Percentiles rank a stretch among this genome's conserved stretches.
phyloP scores from a whole-genome alignment of 352 stramenopile genomes.

The Phytophthora crassamura region DNA sequence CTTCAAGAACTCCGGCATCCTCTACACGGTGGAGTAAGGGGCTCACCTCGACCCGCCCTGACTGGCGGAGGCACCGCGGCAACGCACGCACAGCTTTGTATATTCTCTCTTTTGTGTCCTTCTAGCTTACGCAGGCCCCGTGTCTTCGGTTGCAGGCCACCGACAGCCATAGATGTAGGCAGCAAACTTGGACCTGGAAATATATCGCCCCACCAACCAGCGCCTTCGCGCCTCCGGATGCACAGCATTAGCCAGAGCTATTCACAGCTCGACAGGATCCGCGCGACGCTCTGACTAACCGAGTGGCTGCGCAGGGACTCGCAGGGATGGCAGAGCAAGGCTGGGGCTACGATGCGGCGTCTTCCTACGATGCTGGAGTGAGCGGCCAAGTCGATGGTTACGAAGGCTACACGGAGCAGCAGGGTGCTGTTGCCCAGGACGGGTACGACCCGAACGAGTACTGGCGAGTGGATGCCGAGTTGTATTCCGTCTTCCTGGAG shows the following conservation, averaged over 20 bases:
- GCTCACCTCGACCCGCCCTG: no score
- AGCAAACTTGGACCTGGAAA: constrained; percentile 22
- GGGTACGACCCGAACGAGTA: constrained; percentile 44
- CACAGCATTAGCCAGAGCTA: background rate
- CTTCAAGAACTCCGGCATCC: constrained; percentile 40
- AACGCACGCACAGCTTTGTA: constrained; percentile 5
- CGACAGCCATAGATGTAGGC: constrained; percentile 14
- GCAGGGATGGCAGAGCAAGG: constrained; percentile 16
- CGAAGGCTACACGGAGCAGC: constrained; percentile 2
- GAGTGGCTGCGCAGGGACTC: background rate
- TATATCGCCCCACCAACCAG: constrained; percentile 11
- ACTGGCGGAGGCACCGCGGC: background rate
- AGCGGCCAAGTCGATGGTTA: background rate
- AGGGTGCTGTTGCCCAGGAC: background rate
- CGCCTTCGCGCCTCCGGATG: background rate
- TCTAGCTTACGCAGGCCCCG: constrained; percentile 1
- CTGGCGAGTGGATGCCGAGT: constrained; percentile 59
- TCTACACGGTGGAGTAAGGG: constrained; percentile 23
- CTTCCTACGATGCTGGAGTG: background rate
- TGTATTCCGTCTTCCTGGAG: constrained; percentile 40
- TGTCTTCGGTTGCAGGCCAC: background rate
- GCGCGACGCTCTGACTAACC: constrained; percentile 25
- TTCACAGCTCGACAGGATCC: constrained; percentile 8
- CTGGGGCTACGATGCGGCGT: constrained; percentile 8
- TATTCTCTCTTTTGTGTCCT: constrained; percentile 5